Conservation (phyloP, 768 basidiomycete genomes). For the Termitomyces sp. region DNA sequence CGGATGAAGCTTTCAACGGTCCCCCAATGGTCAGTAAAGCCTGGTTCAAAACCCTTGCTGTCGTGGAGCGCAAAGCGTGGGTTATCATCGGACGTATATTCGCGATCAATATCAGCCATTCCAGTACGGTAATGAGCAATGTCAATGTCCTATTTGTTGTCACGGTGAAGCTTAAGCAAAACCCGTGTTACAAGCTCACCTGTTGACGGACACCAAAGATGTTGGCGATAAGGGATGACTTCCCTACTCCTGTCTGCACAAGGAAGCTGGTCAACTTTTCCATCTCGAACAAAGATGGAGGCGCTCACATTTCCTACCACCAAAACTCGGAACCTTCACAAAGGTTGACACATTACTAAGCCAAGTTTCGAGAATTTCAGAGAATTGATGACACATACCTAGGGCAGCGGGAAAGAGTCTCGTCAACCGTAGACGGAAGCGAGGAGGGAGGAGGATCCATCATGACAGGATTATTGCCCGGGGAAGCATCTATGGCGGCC, state of each 20-base stretch:
- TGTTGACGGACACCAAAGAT: background rate
- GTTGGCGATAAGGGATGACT: background rate
- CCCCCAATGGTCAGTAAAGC: background rate
- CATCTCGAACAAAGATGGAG: background rate
- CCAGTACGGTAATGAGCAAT: background rate
- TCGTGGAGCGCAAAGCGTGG: conserved; percentile 1
- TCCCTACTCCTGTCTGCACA: conserved; percentile 1
- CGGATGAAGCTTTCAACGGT: background rate
- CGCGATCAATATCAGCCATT: background rate
- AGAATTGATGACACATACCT: background rate
- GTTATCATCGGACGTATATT: background rate
- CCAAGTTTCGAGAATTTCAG: background rate
- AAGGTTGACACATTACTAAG: background rate
- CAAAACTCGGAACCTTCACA: background rate
- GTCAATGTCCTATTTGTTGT: conserved; percentile 1
- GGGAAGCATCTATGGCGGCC: background rate
- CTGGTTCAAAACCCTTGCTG: conserved; percentile 1
- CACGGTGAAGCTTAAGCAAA: background rate
- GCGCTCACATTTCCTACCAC: conserved; percentile 2
- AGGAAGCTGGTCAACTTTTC: background rate
- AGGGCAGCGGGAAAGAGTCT: background rate
- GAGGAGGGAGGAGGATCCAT: background rate
- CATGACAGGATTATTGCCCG: background rate
- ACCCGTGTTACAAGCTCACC: background rate
- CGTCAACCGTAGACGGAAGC: background rate